Conservation (phyloP, 192 early-diverging fungal genomes). For the Phlyctochytrium bullatum region DNA sequence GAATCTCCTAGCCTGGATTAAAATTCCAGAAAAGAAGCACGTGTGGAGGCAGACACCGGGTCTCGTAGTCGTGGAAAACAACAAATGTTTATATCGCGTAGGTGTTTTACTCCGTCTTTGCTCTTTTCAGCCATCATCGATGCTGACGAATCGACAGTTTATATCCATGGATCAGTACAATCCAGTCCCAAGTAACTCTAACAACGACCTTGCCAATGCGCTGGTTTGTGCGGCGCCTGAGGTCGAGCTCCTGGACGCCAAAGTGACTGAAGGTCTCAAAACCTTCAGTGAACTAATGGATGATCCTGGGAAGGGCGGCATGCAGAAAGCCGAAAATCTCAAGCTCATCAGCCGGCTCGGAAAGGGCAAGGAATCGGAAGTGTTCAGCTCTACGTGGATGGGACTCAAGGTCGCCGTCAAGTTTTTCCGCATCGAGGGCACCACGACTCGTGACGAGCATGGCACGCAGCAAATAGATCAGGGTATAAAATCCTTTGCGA, state of each 20-base stretch:
- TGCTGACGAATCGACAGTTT: no score
- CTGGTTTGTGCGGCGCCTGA: neutral
- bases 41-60: constrained; percentile 6
- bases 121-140: no score
- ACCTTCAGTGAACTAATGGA: neutral
- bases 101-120: neutral
- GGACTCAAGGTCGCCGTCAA: neutral
- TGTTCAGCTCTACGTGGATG: neutral
- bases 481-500: neutral
- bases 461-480: neutral
- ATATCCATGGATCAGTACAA: neutral
- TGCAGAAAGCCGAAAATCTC: neutral
- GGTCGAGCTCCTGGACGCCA: neutral
- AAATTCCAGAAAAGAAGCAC: neutral
- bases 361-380: neutral
- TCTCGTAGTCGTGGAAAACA: neutral
- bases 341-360: neutral
- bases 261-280: neutral
- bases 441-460: neutral
- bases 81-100: neutral
- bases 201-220: neutral
- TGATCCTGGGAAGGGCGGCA: neutral
- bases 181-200: neutral
- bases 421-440: constrained; percentile 10
- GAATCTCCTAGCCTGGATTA: neutral